Conservation (phyloP, 768 basidiomycete genomes). For the Suillus cothurnatus region DNA sequence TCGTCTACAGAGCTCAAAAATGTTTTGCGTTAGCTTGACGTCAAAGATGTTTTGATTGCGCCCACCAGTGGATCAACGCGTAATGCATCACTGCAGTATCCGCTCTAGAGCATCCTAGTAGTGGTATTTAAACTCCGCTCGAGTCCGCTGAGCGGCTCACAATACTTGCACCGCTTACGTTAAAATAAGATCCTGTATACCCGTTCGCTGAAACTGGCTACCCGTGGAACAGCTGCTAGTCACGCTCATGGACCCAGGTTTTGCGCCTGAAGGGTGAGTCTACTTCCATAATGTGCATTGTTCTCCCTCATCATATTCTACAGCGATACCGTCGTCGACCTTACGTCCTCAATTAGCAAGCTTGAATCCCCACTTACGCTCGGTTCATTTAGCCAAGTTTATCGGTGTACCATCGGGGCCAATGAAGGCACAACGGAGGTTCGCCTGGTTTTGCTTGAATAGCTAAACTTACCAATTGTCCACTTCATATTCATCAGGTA, state of each 20-base stretch:
- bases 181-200: too few relatives aligned
- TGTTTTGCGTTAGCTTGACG: too few relatives aligned
- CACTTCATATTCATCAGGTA: not conserved
- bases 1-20: too few relatives aligned
- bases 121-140: too few relatives aligned
- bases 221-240: not conserved
- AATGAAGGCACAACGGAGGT: not conserved
- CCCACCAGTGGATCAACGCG: too few relatives aligned
- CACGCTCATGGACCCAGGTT: not conserved
- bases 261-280: not conserved
- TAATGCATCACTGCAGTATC: too few relatives aligned
- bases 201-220: not conserved
- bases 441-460: not conserved
- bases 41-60: too few relatives aligned
- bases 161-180: too few relatives aligned
- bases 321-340: not conserved
- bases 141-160: too few relatives aligned
- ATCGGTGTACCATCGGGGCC: not conserved
- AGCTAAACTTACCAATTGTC: not conserved
- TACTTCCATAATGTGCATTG: not conserved
- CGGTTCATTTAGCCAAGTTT: not conserved
- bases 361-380: not conserved
- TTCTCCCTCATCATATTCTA: not conserved
- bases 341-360: not conserved
- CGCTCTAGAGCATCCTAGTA: too few relatives aligned